Percentiles rank a stretch among this genome's conserved stretches.
Conservation (phyloP, 1,139 yeast genomes). For the Geotrichum restrictum region DNA sequence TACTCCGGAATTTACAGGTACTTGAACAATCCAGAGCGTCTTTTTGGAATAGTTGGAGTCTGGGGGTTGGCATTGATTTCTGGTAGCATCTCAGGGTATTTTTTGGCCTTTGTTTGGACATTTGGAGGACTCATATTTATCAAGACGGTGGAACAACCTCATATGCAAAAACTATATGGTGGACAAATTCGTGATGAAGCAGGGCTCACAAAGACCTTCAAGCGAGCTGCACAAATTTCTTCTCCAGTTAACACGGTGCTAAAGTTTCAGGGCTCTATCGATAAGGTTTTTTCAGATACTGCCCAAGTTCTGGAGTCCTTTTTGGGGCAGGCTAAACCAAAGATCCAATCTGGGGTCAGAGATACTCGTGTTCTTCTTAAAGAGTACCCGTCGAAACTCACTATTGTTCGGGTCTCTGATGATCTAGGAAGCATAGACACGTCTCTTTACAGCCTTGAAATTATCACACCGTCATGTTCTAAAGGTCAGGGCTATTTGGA, state of each 20-base stretch:
- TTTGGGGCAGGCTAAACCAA: slow-evolving; percentile 35
- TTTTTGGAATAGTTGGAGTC: slow-evolving; percentile 76
- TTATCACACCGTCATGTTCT: slow-evolving; percentile 18
- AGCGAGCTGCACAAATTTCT: slow-evolving; percentile 30
- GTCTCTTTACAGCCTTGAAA: slow-evolving; percentile 29
- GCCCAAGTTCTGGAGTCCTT: slow-evolving; percentile 37
- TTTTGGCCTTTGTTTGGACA: slow-evolving; percentile 66
- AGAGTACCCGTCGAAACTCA: slow-evolving; percentile 40
- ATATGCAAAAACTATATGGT: slow-evolving; percentile 76
- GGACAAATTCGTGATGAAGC: slow-evolving; percentile 47
- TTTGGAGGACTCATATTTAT: slow-evolving; percentile 62
- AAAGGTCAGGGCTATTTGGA: slow-evolving; percentile 15
- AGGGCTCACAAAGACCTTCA: slow-evolving; percentile 67
- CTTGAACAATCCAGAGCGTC: slow-evolving; percentile 78
- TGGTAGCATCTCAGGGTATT: slow-evolving; percentile 54
- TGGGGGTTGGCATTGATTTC: slow-evolving; percentile 72
- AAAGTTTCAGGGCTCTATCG: slow-evolving; percentile 37
- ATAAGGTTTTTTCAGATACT: slow-evolving; percentile 39
- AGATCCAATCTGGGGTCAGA: slow-evolving; percentile 28
- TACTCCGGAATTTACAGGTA: slow-evolving; percentile 83
- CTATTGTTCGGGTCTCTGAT: slow-evolving; percentile 35
- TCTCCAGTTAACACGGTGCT: slow-evolving; percentile 27
- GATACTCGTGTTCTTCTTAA: slow-evolving; percentile 37
- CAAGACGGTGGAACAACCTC: slow-evolving; percentile 72
- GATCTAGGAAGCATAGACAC: slow-evolving; percentile 30